phyloP scores from a whole-genome alignment of 108 stramenopile genomes.

The Skeletonema grethae region DNA sequence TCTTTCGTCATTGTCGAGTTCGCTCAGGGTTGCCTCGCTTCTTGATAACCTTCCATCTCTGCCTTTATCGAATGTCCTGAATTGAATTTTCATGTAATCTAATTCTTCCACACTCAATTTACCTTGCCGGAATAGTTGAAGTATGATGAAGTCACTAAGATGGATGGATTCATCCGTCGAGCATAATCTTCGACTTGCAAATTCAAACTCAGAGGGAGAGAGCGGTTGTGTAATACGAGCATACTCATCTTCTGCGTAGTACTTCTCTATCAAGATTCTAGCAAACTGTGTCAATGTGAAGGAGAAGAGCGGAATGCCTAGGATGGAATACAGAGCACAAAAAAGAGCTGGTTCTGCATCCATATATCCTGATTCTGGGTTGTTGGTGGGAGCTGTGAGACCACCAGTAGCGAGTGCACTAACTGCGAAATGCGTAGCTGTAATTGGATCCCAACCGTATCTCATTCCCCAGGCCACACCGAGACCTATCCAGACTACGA shows the following conservation, averaged over 20 bases:
- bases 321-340: conserved; percentile 54
- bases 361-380: conserved; percentile 40
- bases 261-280: conserved; percentile 40
- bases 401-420: conserved; percentile 61
- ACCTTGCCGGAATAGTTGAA: conserved; percentile 60
- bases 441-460: conserved; percentile 1
- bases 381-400: conserved; percentile 52
- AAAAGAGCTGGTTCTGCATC: conserved; percentile 47
- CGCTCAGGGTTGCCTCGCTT: conserved; percentile 1
- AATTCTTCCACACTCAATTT: conserved; percentile 34
- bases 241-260: conserved; percentile 44
- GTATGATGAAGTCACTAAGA: conserved; percentile 55
- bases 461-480: conserved; percentile 7
- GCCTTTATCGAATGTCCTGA: conserved; percentile 47
- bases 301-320: conserved; percentile 59
- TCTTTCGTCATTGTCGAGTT: background rate
- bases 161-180: conserved; percentile 26
- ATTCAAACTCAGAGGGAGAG: conserved; percentile 38
- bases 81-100: conserved; percentile 46
- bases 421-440: conserved; percentile 58
- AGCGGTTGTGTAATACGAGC: conserved; percentile 38
- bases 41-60: conserved; percentile 26
- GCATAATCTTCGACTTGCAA: conserved; percentile 37
- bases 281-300: conserved; percentile 62
- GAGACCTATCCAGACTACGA: conserved; percentile 11